Conservation (phyloP, 108 stramenopile genomes). For the Cylindrotheca closterium region DNA sequence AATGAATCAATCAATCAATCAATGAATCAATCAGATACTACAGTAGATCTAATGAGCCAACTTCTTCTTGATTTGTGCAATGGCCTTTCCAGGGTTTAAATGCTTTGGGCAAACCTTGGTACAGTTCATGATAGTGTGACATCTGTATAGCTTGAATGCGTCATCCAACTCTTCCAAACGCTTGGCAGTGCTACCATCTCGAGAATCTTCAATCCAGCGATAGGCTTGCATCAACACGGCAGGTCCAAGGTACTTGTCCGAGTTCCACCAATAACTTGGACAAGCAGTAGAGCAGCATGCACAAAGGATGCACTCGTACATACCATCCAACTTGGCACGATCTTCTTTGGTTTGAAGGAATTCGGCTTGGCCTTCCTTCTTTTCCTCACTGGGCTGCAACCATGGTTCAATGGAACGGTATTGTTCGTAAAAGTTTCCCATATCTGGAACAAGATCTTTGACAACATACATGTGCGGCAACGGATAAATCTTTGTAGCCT, state of each 20-base stretch:
- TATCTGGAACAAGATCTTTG: conserved; percentile 98
- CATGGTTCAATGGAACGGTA: conserved; percentile 97
- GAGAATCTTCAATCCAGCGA: conserved; percentile 96
- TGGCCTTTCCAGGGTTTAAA: conserved; percentile 98
- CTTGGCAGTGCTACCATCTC: conserved; percentile 88
- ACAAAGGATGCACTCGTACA: conserved; percentile 99
- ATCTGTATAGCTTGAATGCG: conserved; percentile 95
- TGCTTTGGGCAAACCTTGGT: conserved; percentile 98
- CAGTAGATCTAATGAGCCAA: conserved; percentile 65
- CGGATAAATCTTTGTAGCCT: conserved; percentile 93
- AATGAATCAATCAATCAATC: no score
- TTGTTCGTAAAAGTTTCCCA: conserved; percentile 99
- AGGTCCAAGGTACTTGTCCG: conserved; percentile 95
- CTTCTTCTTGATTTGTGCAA: conserved; percentile 97
- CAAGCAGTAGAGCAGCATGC: conserved; percentile 98
- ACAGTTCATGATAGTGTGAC: conserved; percentile 99
- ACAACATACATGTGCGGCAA: conserved; percentile 99
- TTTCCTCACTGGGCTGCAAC: conserved; percentile 83
- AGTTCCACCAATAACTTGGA: conserved; percentile 98
- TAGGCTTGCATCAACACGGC: conserved; percentile 98
- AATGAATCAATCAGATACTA: no score
- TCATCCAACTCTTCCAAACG: conserved; percentile 94
- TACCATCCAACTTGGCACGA: conserved; percentile 93
- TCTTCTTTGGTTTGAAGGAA: conserved; percentile 87
- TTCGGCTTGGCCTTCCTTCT: conserved; percentile 84